Evolutionary conservation across 2,329 filamentous ascomycete species (phyloP).

Genomic region (Onygenales sp.): DNA sequence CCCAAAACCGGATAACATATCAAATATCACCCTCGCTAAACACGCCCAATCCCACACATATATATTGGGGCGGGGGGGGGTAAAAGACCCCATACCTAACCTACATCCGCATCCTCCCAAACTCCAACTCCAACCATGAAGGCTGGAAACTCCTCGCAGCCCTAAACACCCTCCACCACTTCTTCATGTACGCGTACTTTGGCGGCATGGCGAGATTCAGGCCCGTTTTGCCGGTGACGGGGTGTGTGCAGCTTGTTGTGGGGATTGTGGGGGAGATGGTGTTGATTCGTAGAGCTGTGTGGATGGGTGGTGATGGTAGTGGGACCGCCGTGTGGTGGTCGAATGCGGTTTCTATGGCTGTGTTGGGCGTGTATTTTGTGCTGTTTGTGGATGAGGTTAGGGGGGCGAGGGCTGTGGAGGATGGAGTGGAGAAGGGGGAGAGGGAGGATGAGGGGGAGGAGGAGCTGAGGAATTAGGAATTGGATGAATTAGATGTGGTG

Average conservation of each 20-base stretch:
- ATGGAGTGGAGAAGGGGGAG: neutral
- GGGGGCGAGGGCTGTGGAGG: neutral
- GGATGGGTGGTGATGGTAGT: too few species aligned
- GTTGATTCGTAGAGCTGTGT: too few species aligned
- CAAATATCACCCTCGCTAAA: too few species aligned
- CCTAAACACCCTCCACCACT: constrained; percentile 20
- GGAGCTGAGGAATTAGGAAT: neutral
- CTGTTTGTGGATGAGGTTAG: constrained; percentile 2
- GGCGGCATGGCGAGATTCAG: constrained; percentile 14
- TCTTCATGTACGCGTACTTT: constrained; percentile 24
- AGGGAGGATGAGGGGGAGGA: neutral
- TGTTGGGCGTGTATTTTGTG: constrained; percentile 1
- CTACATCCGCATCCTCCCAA: constrained; percentile 15
- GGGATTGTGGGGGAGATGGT: constrained; percentile 13
- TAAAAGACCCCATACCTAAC: constrained; percentile 19
- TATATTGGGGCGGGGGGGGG: too few species aligned
- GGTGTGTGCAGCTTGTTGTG: constrained; percentile 12
- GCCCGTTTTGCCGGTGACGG: constrained; percentile 14
- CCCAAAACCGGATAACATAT: too few species aligned
- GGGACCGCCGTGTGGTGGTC: neutral
- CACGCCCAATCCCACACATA: too few species aligned
- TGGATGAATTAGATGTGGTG: too few species aligned
- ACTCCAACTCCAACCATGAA: constrained; percentile 14
- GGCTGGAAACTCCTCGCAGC: constrained; percentile 21
- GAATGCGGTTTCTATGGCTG: neutral